Evolutionary conservation across 2,329 filamentous ascomycete species (phyloP).

Genomic region (Tolypocladium ophioglossoides): DNA sequence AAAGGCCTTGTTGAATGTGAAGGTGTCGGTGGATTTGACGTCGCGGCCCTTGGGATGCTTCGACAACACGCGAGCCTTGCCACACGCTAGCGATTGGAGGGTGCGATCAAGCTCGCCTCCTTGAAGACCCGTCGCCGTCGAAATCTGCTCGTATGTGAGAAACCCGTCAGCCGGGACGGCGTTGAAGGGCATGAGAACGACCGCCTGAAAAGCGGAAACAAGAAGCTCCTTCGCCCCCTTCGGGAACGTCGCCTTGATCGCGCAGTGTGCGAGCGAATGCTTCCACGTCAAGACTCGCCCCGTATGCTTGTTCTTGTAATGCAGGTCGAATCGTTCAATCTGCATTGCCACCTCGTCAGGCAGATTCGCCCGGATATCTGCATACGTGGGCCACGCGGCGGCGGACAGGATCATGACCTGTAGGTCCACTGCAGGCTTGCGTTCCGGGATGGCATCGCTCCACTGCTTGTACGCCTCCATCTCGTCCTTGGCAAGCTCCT

Average conservation of each 20-base stretch:
- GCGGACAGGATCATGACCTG: conserved; percentile 85
- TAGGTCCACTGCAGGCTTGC: conserved; percentile 46
- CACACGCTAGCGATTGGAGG: conserved; percentile 89
- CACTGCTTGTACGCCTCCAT: conserved; percentile 78
- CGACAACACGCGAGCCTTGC: conserved; percentile 69
- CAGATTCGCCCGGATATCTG: conserved; percentile 60
- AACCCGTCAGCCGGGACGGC: conserved; percentile 46
- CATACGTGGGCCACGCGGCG: conserved; percentile 87
- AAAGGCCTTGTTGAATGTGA: conserved; percentile 71
- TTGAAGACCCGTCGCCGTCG: conserved; percentile 61
- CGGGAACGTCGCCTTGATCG: conserved; percentile 70
- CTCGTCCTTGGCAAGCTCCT: conserved; percentile 85
- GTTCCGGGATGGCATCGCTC: conserved; percentile 39
- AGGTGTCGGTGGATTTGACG: conserved; percentile 67
- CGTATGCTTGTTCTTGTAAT: conserved; percentile 84
- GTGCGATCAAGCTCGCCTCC: conserved; percentile 78
- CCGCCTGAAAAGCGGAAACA: conserved; percentile 84
- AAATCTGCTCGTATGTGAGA: conserved; percentile 66
- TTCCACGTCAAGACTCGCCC: conserved; percentile 86
- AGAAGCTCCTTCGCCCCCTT: conserved; percentile 78
- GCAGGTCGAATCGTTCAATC: conserved; percentile 69
- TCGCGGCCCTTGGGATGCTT: conserved; percentile 84
- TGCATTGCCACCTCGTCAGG: conserved; percentile 66
- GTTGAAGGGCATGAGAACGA: conserved; percentile 88
- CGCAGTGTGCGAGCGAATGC: conserved; percentile 82